Percentiles rank a stretch among this genome's conserved stretches.
Evolutionary conservation across 1,139 yeast species (phyloP).

Genomic region (Candida freyschussii): DNA sequence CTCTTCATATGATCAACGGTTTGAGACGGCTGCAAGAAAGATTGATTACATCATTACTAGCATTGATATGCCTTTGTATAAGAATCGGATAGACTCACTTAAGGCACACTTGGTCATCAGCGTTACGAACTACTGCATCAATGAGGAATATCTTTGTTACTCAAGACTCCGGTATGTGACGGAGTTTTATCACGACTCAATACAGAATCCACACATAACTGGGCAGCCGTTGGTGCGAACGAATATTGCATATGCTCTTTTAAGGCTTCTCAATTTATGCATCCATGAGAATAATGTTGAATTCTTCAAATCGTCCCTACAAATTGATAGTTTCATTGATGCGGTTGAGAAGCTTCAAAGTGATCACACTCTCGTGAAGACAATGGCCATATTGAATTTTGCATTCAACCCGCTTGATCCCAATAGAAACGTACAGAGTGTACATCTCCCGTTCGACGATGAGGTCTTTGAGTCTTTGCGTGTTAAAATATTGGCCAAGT

Average conservation of each 20-base stretch:
- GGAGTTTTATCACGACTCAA: constrained; percentile 10
- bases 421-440: constrained; percentile 1
- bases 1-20: constrained; percentile 18
- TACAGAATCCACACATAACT: constrained; percentile 11
- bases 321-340: constrained; percentile 5
- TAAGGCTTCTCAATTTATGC: constrained; percentile 12
- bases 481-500: constrained; percentile 4
- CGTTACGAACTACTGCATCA: constrained; percentile 15
- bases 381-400: constrained; percentile 7
- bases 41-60: constrained; percentile 17
- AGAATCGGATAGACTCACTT: constrained; percentile 14
- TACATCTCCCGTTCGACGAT: constrained; percentile 12
- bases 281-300: constrained; percentile 1
- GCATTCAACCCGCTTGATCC: constrained; percentile 6
- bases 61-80: constrained; percentile 6
- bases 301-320: constrained; percentile 8
- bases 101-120: constrained; percentile 20
- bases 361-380: constrained; percentile 13
- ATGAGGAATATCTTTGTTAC: constrained; percentile 11
- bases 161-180: constrained; percentile 16
- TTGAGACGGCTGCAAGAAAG: constrained; percentile 22
- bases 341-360: neutral
- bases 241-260: constrained; percentile 14
- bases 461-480: constrained; percentile 12
- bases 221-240: constrained; percentile 14